These are phyloP conservation scores for Vigna mungo DNA, from an alignment of 306 rosid genomes.

Conservation along the genomic window DNA sequence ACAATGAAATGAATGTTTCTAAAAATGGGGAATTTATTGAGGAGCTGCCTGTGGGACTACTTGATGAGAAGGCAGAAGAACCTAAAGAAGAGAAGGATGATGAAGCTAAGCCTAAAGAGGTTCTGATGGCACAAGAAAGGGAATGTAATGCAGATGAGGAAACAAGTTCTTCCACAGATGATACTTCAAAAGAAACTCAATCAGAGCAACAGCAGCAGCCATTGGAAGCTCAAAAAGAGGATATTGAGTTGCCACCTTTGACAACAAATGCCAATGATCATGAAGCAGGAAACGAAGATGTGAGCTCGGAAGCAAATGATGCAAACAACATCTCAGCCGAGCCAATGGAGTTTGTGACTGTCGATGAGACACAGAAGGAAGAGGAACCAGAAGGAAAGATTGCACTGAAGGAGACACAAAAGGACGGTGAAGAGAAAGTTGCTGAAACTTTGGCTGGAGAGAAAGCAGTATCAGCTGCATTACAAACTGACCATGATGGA, in stretches of 20 bases:
- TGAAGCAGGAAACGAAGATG: conserved; percentile 13
- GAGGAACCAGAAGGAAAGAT: conserved; percentile 11
- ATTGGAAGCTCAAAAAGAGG: conserved; percentile 40
- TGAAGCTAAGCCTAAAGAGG: background rate
- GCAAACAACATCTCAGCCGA: background rate
- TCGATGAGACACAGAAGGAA: background rate
- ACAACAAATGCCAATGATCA: background rate
- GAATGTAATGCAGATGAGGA: conserved; percentile 1
- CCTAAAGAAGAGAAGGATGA: background rate
- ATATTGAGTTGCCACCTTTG: background rate
- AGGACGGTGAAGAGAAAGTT: background rate
- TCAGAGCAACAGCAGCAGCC: conserved; percentile 4
- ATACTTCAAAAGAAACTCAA: background rate
- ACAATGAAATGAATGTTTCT: background rate
- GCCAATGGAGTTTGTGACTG: background rate
- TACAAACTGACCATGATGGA: background rate
- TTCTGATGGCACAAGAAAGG: background rate
- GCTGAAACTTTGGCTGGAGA: background rate
- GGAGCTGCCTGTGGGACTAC: conserved; percentile 36
- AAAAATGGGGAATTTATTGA: background rate
- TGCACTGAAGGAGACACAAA: background rate
- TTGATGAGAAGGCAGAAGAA: conserved; percentile 35
- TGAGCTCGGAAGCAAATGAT: conserved; percentile 8
- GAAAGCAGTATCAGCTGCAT: conserved; percentile 6
- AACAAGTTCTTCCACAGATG: background rate